Conservation (phyloP, 257 asterid species). For the Ilex asprella region DNA sequence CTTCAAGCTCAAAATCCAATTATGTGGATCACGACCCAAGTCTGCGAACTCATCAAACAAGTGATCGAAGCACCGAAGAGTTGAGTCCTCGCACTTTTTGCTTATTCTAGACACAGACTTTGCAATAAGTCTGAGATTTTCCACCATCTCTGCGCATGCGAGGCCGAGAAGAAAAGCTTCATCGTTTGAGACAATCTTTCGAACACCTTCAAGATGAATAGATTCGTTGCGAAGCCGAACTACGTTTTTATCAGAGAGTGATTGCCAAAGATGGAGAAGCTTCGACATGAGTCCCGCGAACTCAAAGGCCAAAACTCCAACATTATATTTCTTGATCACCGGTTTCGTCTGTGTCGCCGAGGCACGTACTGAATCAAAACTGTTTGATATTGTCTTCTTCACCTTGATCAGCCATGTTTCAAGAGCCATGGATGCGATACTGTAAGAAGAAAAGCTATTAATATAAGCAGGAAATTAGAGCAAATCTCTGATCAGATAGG, state of each 20-base stretch:
- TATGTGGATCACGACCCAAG: slow-evolving; percentile 57
- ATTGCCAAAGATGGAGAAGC: slow-evolving; percentile 84
- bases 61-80: slow-evolving; percentile 53
- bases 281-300: slow-evolving; percentile 71
- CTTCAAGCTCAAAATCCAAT: slow-evolving; percentile 48
- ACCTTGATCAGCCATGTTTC: slow-evolving; percentile 73
- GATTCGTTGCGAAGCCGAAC: slow-evolving; percentile 54
- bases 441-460: background rate
- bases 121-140: slow-evolving; percentile 42
- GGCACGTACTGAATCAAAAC: slow-evolving; percentile 40
- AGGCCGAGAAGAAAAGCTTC: slow-evolving; percentile 64
- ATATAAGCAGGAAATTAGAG: too few relatives aligned
- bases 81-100: slow-evolving; percentile 50
- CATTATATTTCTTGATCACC: slow-evolving; percentile 50
- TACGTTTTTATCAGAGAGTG: slow-evolving; percentile 50
- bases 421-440: slow-evolving; percentile 34
- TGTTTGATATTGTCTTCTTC: slow-evolving; percentile 44
- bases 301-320: slow-evolving; percentile 81
- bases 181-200: slow-evolving; percentile 79
- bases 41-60: slow-evolving; percentile 52
- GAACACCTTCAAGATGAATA: slow-evolving; percentile 69
- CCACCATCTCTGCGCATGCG: slow-evolving; percentile 81
- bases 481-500: background rate
- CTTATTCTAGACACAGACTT: slow-evolving; percentile 56
- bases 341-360: slow-evolving; percentile 27